These are phyloP conservation scores for Flaveria trinervia DNA, from an alignment of 129 eudicot genomes.

Conservation along the genomic window DNA sequence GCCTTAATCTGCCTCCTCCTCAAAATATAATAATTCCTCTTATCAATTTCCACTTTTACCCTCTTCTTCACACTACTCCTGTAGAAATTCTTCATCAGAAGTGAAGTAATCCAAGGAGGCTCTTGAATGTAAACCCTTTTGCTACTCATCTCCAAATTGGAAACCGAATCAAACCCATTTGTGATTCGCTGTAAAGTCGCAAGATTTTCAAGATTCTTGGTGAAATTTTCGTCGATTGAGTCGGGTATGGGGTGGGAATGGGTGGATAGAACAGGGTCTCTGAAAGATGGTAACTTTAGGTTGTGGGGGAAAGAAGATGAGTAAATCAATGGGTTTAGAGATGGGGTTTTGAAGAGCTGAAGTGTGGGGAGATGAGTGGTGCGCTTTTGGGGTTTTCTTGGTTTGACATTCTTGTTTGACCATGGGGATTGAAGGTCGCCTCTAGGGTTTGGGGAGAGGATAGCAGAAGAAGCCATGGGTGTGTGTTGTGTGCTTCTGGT, in stretches of 20 bases:
- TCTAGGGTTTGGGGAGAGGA: conserved; percentile 66
- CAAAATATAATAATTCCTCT: conserved; percentile 57
- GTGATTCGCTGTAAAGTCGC: conserved; percentile 49
- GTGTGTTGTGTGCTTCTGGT: background rate
- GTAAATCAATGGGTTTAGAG: conserved; percentile 38
- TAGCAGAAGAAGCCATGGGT: conserved; percentile 61
- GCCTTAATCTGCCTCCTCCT: conserved; percentile 78
- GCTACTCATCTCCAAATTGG: conserved; percentile 27
- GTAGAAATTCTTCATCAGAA: conserved; percentile 55
- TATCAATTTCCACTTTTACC: conserved; percentile 56
- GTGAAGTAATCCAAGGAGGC: conserved; percentile 80
- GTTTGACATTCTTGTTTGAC: conserved; percentile 41
- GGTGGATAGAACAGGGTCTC: conserved; percentile 40
- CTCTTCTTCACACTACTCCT: conserved; percentile 37
- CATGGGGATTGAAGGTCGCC: conserved; percentile 57
- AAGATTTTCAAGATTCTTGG: conserved; percentile 48
- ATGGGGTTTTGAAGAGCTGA: conserved; percentile 44
- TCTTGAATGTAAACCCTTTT: conserved; percentile 61
- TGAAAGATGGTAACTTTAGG: conserved; percentile 58
- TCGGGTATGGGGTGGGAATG: conserved; percentile 55
- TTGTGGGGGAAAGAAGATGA: conserved; percentile 63
- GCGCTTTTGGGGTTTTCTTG: conserved; percentile 36
- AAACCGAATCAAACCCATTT: conserved; percentile 41
- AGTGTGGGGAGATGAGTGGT: conserved; percentile 39
- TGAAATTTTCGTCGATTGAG: conserved; percentile 55